Conservation (phyloP, 495 filamentous ascomycete genomes). For the Podospora pseudopauciseta region DNA sequence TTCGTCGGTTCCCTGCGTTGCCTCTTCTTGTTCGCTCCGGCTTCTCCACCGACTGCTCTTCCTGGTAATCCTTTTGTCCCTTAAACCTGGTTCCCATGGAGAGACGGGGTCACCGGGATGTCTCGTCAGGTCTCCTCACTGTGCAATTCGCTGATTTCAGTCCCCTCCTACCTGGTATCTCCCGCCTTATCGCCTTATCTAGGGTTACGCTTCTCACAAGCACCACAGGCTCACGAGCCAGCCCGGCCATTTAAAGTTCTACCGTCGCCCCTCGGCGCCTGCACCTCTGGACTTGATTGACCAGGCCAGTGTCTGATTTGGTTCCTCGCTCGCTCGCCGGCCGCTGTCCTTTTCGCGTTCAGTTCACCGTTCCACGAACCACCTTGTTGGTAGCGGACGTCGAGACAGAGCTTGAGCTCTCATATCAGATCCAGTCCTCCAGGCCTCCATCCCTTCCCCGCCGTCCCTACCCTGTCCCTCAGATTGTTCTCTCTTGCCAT, state of each 20-base stretch:
- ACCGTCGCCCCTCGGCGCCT: not conserved
- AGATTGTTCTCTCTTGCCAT: not conserved
- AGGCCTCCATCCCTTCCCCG: not conserved
- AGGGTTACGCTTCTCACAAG: not conserved
- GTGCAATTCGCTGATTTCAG: not conserved
- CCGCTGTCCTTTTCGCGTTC: not conserved
- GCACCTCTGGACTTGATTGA: conserved; percentile 2
- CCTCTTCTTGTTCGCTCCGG: not conserved
- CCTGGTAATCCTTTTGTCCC: not conserved
- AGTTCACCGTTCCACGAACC: not conserved
- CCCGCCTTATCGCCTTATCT: not conserved
- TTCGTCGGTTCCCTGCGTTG: not conserved
- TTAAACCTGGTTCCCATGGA: not conserved
- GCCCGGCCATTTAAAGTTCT: not conserved
- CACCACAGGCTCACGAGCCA: not conserved
- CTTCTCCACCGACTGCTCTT: not conserved
- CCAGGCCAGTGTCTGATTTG: not conserved
- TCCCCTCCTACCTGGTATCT: not conserved
- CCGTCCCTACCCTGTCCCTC: not conserved
- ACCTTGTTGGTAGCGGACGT: not conserved
- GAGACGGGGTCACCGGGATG: not conserved
- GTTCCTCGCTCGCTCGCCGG: not conserved
- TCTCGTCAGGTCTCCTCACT: not conserved
- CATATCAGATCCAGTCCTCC: not conserved
- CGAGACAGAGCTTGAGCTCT: not conserved